Base-by-base conservation (phyloP, 768 basidiomycete species). In the Mycena sanguinolenta region DNA sequence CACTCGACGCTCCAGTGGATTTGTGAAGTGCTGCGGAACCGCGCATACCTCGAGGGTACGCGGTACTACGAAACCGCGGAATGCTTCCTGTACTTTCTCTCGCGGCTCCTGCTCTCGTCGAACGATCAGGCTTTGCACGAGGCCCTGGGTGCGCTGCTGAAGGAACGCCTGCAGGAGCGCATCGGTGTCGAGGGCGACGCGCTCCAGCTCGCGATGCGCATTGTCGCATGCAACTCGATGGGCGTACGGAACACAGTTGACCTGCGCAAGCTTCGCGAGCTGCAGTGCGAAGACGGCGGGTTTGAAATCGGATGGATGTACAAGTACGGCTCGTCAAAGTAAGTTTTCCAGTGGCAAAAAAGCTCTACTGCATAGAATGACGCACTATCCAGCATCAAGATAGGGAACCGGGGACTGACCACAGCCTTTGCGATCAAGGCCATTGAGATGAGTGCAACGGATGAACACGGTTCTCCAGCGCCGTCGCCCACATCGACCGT, bases 221-320 rank as follows among this genome's bases (percentile, higher is more conserved):
- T 91, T 55, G 69, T 87, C 23, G 84, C 84, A 1, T 85, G 85
- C 46, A 76, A 80, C 1, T 79, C 76, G 14, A 78, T 86, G 16
- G 86, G 83, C 8, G 58, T 88, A 21, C 73, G 75, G 30, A 79
- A 87, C 73, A 79, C 84, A 19, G 77, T 83, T 2, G 89, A 90
- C 74, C 70, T 88, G 10, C 78, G 81, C 10, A 74, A 78, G 23
- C 82, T 91, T 10, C 80, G 87, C 3, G 75, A 81, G 6, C 74
- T 88, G 67, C 89, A 90, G 71, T 79, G 79, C 64, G 85, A 85
- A 67, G 89, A 90, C 71, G 89, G 89, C 21, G 85, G 87, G 4
- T 91, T 87, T 86, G 84, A 82, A 27, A 80, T 80, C 12, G 84
- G 89, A 1, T 89, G 87, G 87, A 79, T 90, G 23, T 90, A 88